Conservation (phyloP, 192 early-diverging fungal genomes). For the Lunasporangiospora selenospora region DNA sequence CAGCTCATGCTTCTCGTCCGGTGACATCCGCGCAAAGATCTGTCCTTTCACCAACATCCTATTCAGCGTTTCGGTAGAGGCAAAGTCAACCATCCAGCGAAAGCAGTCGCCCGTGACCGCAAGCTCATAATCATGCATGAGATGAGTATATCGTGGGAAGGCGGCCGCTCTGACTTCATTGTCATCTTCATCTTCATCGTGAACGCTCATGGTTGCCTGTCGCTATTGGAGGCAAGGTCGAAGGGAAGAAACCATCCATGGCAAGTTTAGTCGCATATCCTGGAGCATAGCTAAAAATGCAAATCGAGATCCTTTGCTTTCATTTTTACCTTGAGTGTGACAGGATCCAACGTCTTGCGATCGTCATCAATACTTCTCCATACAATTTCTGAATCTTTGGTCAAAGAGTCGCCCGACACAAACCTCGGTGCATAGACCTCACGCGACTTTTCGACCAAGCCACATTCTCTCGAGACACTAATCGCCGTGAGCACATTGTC, state of each 20-base stretch:
- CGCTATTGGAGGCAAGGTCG: too few relatives aligned
- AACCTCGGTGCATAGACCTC: conserved; percentile 86
- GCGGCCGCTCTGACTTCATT: too few relatives aligned
- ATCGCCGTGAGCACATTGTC: conserved; percentile 98
- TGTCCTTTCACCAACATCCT: conserved; percentile 88
- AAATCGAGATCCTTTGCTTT: background rate
- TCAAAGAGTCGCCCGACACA: conserved; percentile 49
- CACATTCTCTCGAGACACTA: conserved; percentile 93
- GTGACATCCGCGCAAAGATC: conserved; percentile 97
- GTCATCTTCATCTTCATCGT: too few relatives aligned
- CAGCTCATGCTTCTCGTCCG: conserved; percentile 96
- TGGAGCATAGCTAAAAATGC: too few relatives aligned
- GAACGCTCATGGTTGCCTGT: too few relatives aligned
- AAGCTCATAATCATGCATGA: conserved; percentile 66
- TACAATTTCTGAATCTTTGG: conserved; percentile 59
- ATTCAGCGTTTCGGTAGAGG: conserved; percentile 31
- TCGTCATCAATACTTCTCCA: conserved; percentile 73
- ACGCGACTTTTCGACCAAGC: conserved; percentile 71
- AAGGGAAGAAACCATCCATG: too few relatives aligned
- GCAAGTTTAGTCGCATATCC: too few relatives aligned
- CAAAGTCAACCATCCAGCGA: conserved; percentile 91
- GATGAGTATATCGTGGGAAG: conserved; percentile 30
- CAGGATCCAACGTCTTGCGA: conserved; percentile 49
- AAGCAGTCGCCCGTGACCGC: conserved; percentile 99
- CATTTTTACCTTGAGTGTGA: conserved; percentile 50